These are phyloP conservation scores for Vigna angularis DNA, from an alignment of 306 rosid genomes.

Conservation along the genomic window DNA sequence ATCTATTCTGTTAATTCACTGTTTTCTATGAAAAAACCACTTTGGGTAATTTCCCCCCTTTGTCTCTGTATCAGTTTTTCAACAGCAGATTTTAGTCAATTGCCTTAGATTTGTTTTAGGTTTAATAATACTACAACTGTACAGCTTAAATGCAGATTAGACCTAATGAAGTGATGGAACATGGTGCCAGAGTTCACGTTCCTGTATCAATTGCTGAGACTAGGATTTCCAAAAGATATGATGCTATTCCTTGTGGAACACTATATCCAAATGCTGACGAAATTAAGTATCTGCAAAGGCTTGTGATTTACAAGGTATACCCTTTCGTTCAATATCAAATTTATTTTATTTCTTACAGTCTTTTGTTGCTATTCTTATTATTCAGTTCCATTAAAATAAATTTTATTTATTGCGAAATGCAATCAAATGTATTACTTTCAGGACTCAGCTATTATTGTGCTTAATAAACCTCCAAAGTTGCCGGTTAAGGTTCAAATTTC, in stretches of 20 bases:
- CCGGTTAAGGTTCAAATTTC: conserved; percentile 83
- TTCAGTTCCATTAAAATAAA: conserved; percentile 19
- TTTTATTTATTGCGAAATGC: conserved; percentile 22
- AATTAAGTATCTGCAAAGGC: conserved; percentile 91
- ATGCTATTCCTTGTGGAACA: conserved; percentile 92
- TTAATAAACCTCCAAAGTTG: conserved; percentile 92
- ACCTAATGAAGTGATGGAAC: conserved; percentile 75
- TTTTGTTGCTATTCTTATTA: conserved; percentile 30
- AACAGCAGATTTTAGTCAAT: conserved; percentile 25
- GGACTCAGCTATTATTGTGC: conserved; percentile 85
- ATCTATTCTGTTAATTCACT: conserved; percentile 6
- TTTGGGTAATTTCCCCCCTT: background rate
- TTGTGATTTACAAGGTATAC: conserved; percentile 85
- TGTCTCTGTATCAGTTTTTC: background rate
- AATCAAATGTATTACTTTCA: conserved; percentile 49
- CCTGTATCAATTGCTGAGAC: conserved; percentile 88
- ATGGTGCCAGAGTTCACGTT: conserved; percentile 66
- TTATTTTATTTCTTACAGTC: conserved; percentile 35
- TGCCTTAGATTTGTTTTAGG: conserved; percentile 39
- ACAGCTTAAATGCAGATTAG: conserved; percentile 73
- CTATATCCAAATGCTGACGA: conserved; percentile 94
- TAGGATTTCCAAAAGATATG: conserved; percentile 83
- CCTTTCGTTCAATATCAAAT: conserved; percentile 26
- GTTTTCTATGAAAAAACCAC: conserved; percentile 33
- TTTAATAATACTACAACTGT: conserved; percentile 55